These are phyloP conservation scores for Alternaria arborescens DNA, from an alignment of 2,329 filamentous ascomycete species.

Conservation along the genomic window DNA sequence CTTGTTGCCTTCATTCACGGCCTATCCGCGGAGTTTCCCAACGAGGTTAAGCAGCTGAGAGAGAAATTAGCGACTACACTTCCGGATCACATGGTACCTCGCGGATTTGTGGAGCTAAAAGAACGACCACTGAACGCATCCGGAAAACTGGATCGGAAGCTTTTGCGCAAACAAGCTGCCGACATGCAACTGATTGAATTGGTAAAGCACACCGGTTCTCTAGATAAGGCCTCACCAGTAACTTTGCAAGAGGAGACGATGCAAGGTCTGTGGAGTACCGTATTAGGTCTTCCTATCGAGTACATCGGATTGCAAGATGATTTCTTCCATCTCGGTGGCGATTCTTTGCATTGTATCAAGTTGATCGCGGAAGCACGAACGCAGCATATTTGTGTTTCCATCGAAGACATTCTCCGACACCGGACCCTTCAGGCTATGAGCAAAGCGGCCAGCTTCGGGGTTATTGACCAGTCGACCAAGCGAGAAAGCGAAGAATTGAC, in stretches of 20 bases:
- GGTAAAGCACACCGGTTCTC: slow-evolving; percentile 5
- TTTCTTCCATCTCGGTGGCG: slow-evolving; percentile 6
- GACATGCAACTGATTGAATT: slow-evolving; percentile 1
- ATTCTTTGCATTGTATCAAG: slow-evolving; percentile 12
- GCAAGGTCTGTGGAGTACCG: slow-evolving; percentile 3
- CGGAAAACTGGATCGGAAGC: slow-evolving; percentile 9
- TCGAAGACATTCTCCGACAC: slow-evolving; percentile 3
- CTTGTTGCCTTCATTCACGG: slow-evolving; percentile 6
- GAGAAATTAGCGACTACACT: not conserved
- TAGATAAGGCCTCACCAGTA: slow-evolving; percentile 5
- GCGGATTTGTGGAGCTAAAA: slow-evolving; percentile 9
- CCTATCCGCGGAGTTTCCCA: not conserved
- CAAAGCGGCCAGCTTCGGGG: slow-evolving; percentile 1
- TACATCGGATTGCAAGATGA: slow-evolving; percentile 11
- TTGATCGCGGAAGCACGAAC: slow-evolving; percentile 7
- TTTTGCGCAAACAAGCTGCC: slow-evolving; percentile 3
- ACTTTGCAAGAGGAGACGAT: slow-evolving; percentile 3
- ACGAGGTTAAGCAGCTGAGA: slow-evolving; percentile 5
- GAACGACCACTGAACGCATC: slow-evolving; percentile 8
- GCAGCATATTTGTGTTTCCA: not conserved
- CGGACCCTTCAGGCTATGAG: slow-evolving; percentile 8
- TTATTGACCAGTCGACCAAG: not conserved
- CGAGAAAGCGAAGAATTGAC: not conserved
- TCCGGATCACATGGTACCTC: slow-evolving; percentile 9
- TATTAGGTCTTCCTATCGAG: slow-evolving; percentile 1